Percentiles rank a stretch among this genome's conserved stretches.
phyloP scores from a whole-genome alignment of 805 yeast species.

The Metschnikowia corniflorae region DNA sequence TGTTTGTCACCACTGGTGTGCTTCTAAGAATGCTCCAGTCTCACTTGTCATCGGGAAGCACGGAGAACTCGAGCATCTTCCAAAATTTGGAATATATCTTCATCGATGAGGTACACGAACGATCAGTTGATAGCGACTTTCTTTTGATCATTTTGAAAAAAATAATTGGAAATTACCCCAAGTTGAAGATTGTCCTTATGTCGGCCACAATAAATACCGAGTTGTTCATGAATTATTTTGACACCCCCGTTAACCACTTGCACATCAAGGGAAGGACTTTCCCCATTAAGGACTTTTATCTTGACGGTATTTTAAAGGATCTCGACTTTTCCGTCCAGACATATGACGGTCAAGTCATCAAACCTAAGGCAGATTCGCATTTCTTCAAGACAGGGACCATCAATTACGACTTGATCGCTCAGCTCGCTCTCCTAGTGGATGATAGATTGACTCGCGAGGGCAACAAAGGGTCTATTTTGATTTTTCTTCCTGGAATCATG shows the following conservation, averaged over 20 bases:
- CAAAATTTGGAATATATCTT: slow-evolving; percentile 64
- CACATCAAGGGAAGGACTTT: slow-evolving; percentile 93
- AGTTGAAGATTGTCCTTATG: slow-evolving; percentile 76
- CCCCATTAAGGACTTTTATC: slow-evolving; percentile 75
- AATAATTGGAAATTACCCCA: slow-evolving; percentile 46
- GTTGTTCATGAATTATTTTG: slow-evolving; percentile 65
- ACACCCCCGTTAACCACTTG: slow-evolving; percentile 49
- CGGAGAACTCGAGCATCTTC: slow-evolving; percentile 30
- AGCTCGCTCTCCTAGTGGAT: slow-evolving; percentile 54
- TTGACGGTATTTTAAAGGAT: slow-evolving; percentile 60
- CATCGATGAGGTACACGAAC: slow-evolving; percentile 95
- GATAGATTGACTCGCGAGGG: slow-evolving; percentile 35
- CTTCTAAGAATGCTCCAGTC: slow-evolving; percentile 78
- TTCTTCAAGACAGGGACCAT: slow-evolving; percentile 66
- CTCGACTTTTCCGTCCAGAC: slow-evolving; percentile 52
- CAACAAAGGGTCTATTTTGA: slow-evolving; percentile 68
- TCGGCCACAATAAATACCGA: slow-evolving; percentile 86
- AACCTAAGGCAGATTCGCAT: slow-evolving; percentile 61
- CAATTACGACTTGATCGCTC: slow-evolving; percentile 68
- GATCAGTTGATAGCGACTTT: slow-evolving; percentile 88
- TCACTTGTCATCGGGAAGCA: slow-evolving; percentile 26
- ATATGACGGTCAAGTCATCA: slow-evolving; percentile 38
- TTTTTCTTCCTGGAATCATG: slow-evolving; percentile 87
- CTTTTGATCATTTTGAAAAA: slow-evolving; percentile 72
- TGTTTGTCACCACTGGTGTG: slow-evolving; percentile 92